phyloP scores from a whole-genome alignment of 2,329 filamentous ascomycete genomes.

The Alternaria ethzedia region DNA sequence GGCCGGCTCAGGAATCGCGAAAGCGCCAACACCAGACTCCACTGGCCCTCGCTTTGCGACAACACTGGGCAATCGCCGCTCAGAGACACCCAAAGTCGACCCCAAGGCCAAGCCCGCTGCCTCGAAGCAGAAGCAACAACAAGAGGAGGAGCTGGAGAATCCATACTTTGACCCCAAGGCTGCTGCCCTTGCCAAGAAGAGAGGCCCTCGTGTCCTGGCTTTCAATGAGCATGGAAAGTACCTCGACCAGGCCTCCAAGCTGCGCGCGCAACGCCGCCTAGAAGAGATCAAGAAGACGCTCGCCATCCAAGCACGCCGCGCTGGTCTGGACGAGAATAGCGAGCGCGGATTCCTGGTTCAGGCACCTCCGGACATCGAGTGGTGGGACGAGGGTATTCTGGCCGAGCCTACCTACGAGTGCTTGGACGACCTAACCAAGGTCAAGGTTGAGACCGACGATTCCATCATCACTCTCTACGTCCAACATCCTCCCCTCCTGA shows the following conservation, averaged over 20 bases:
- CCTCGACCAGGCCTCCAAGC: slow-evolving; percentile 88
- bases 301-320: slow-evolving; percentile 83
- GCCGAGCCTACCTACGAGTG: slow-evolving; percentile 76
- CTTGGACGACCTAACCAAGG: slow-evolving; percentile 67
- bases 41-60: slow-evolving; percentile 61
- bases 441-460: slow-evolving; percentile 80
- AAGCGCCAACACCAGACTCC: slow-evolving; percentile 47
- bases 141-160: slow-evolving; percentile 70
- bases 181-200: slow-evolving; percentile 58
- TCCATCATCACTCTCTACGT: slow-evolving; percentile 89
- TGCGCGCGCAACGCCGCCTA: slow-evolving; percentile 84
- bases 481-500: slow-evolving; percentile 88
- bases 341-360: slow-evolving; percentile 90
- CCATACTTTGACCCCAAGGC: slow-evolving; percentile 81
- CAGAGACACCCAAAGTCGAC: slow-evolving; percentile 46
- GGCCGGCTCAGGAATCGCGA: slow-evolving; percentile 68
- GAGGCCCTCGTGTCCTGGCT: slow-evolving; percentile 73
- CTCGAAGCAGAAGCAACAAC: slow-evolving; percentile 45
- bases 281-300: slow-evolving; percentile 96
- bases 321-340: slow-evolving; percentile 91
- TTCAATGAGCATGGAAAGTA: slow-evolving; percentile 99
- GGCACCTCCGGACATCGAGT: slow-evolving; percentile 85
- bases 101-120: slow-evolving; percentile 36
- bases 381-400: slow-evolving; percentile 94
- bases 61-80: slow-evolving; percentile 61